Percentiles rank a stretch among this genome's conserved stretches.
phyloP scores from a whole-genome alignment of 2,329 filamentous ascomycete genomes.

The Calonectria pauciramosa region DNA sequence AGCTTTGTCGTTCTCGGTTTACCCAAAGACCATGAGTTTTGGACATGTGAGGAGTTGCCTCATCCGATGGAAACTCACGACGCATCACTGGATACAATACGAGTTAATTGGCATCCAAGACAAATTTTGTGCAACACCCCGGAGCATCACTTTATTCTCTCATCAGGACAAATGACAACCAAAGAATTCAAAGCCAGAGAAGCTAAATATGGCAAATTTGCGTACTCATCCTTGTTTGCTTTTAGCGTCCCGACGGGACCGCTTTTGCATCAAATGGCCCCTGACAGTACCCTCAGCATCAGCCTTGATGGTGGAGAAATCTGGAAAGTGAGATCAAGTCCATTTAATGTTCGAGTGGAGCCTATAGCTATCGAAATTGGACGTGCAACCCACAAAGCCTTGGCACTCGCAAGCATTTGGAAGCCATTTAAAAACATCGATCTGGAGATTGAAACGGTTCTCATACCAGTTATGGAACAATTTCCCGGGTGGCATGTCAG shows the following conservation, averaged over 20 bases:
- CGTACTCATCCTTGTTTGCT: slow-evolving; percentile 59
- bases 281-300: slow-evolving; percentile 42
- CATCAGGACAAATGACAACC: slow-evolving; percentile 29
- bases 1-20: slow-evolving; percentile 59
- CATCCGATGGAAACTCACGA: slow-evolving; percentile 13
- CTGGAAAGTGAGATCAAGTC: slow-evolving; percentile 37
- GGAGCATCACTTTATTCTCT: slow-evolving; percentile 28
- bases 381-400: background rate
- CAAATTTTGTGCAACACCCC: slow-evolving; percentile 57
- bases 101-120: slow-evolving; percentile 44
- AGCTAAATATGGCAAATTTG: slow-evolving; percentile 59
- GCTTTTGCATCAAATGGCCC: slow-evolving; percentile 39
- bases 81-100: background rate
- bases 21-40: slow-evolving; percentile 37
- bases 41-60: slow-evolving; percentile 25
- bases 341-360: background rate
- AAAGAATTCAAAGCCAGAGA: slow-evolving; percentile 28
- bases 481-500: slow-evolving; percentile 45
- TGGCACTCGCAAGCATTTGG: slow-evolving; percentile 32
- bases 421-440: slow-evolving; percentile 38
- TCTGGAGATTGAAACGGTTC: slow-evolving; percentile 35
- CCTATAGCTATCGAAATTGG: background rate
- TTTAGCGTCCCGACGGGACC: slow-evolving; percentile 56
- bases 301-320: slow-evolving; percentile 44
- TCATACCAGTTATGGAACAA: slow-evolving; percentile 34